phyloP scores from a whole-genome alignment of 179 eudicot genomes.

The Vitellaria paradoxa region DNA sequence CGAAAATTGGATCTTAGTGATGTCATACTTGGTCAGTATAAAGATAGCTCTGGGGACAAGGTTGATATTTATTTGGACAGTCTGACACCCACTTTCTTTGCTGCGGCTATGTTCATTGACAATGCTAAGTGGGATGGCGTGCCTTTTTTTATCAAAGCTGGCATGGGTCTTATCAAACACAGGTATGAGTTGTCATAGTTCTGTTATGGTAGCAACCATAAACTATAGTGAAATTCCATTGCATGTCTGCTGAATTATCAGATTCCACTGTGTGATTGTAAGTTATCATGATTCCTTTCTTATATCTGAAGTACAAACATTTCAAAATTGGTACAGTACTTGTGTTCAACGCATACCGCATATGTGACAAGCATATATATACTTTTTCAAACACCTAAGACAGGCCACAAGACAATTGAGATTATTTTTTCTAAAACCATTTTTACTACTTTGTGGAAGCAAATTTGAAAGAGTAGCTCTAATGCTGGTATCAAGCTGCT shows the following conservation, averaged over 20 bases:
- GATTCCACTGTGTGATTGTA: background rate
- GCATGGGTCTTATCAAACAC: constrained; percentile 26
- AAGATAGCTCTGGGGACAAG: constrained; percentile 22
- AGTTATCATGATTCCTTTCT: background rate
- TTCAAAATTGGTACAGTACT: no score
- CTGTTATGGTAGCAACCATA: background rate
- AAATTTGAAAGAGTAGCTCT: no score
- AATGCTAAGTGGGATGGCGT: constrained; percentile 37
- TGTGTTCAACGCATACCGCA: no score
- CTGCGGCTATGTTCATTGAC: constrained; percentile 31
- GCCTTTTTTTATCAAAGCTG: constrained; percentile 32
- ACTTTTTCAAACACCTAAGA: no score
- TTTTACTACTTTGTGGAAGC: no score
- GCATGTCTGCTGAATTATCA: background rate
- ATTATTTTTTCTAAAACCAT: no score
- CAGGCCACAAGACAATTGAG: no score
- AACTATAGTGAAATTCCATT: background rate
- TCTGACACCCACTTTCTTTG: constrained; percentile 29
- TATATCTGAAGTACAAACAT: no score
- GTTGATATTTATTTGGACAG: constrained; percentile 15
- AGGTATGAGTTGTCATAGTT: constrained; percentile 18
- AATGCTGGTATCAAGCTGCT: no score
- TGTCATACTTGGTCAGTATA: constrained; percentile 28
- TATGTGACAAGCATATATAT: no score
- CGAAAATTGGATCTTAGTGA: constrained; percentile 23